phyloP scores from a whole-genome alignment of 345 rosid species.

The Aurinia saxatilis region DNA sequence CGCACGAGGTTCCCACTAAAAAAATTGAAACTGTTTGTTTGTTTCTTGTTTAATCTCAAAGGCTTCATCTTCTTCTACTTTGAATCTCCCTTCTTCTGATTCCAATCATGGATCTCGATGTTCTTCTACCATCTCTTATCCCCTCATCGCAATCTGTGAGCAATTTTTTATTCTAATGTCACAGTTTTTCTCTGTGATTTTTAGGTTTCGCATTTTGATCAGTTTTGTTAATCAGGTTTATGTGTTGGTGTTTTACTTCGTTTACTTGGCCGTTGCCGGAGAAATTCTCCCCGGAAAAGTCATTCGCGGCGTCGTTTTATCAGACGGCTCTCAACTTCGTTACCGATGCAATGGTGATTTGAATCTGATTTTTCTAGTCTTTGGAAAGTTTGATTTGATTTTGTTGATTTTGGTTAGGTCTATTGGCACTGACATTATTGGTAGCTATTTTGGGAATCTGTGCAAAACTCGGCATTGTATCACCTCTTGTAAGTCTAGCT shows the following conservation, averaged over 20 bases:
- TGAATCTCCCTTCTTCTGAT: background rate
- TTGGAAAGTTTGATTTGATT: background rate
- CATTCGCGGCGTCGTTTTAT: constrained; percentile 51
- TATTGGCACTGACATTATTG: constrained; percentile 46
- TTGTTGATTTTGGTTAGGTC: constrained; percentile 34
- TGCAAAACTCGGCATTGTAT: constrained; percentile 47
- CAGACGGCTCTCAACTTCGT: constrained; percentile 60
- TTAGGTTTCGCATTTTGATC: background rate
- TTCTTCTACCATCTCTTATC: constrained; percentile 33
- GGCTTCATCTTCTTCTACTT: constrained; percentile 10
- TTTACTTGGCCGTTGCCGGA: constrained; percentile 63
- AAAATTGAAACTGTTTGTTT: background rate
- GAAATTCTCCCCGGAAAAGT: constrained; percentile 58
- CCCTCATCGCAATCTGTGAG: constrained; percentile 62
- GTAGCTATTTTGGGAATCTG: constrained; percentile 51
- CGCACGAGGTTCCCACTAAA: constrained; percentile 24
- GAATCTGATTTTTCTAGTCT: background rate
- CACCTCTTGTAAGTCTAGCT: constrained; percentile 43
- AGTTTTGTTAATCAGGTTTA: constrained; percentile 34
- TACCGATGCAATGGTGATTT: constrained; percentile 72
- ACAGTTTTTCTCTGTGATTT: background rate
- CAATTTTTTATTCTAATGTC: background rate
- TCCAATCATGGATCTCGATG: constrained; percentile 44
- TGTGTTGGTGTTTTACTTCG: constrained; percentile 43
- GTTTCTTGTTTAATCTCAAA: too few relatives aligned